Evolutionary conservation across 306 rosid species (phyloP).

Genomic region (Trichosanthes truncata): DNA sequence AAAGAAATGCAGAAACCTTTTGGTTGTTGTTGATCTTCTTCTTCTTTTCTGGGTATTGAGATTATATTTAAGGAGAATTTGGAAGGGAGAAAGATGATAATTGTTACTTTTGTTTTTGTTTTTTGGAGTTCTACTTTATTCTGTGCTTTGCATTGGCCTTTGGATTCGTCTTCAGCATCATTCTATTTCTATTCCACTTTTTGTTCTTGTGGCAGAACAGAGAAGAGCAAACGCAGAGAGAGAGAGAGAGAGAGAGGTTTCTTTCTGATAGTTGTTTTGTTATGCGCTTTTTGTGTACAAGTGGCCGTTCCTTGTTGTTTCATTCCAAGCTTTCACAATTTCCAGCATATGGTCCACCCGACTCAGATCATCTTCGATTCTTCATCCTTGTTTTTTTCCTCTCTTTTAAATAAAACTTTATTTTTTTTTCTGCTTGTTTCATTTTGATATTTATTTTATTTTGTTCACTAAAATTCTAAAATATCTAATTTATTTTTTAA

Average conservation of each 20-base stretch:
- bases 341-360: no score
- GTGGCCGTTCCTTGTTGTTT: background rate
- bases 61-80: background rate
- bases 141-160: slow-evolving; percentile 54
- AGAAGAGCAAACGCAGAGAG: background rate
- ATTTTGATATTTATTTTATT: no score
- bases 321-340: background rate
- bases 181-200: slow-evolving; percentile 28
- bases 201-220: no score
- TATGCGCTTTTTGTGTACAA: background rate
- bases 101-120: background rate
- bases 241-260: background rate
- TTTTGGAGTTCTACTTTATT: background rate
- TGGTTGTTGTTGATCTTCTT: background rate
- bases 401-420: no score
- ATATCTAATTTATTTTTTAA: no score
- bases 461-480: no score
- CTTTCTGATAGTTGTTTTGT: background rate
- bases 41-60: background rate
- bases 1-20: background rate
- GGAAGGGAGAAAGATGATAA: background rate
- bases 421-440: no score
- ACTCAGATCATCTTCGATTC: no score
- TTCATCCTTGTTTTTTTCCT: no score
- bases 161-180: slow-evolving; percentile 33